These are phyloP conservation scores for Arxiozyma slooffiae DNA, from an alignment of 1,139 yeast genomes.

Conservation along the genomic window DNA sequence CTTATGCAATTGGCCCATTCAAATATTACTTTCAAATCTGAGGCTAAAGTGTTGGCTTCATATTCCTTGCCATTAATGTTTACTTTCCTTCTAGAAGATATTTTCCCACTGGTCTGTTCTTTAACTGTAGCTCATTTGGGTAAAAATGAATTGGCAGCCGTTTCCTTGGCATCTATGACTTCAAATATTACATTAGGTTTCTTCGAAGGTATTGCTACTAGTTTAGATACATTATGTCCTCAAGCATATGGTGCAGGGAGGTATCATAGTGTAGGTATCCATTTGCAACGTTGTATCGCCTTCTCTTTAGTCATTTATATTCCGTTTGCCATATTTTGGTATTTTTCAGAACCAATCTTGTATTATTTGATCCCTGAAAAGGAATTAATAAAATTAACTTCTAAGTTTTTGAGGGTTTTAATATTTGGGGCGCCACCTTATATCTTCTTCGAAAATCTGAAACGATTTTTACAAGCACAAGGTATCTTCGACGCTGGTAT, in stretches of 20 bases:
- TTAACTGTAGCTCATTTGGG: constrained; percentile 69
- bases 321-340: constrained; percentile 59
- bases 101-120: constrained; percentile 61
- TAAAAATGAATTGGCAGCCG: constrained; percentile 64
- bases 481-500: constrained; percentile 90
- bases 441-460: constrained; percentile 71
- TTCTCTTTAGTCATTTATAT: constrained; percentile 47
- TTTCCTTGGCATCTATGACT: constrained; percentile 80
- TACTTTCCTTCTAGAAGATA: constrained; percentile 62
- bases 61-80: constrained; percentile 57
- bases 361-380: constrained; percentile 40
- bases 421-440: constrained; percentile 78
- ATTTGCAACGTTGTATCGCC: constrained; percentile 53
- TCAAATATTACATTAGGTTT: constrained; percentile 75
- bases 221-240: constrained; percentile 80
- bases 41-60: constrained; percentile 40
- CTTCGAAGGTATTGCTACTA: constrained; percentile 81
- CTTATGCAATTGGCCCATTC: constrained; percentile 38
- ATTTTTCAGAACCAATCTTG: constrained; percentile 49
- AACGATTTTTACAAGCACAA: constrained; percentile 80
- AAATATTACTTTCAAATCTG: constrained; percentile 39
- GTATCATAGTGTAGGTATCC: constrained; percentile 48
- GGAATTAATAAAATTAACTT: constrained; percentile 55
- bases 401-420: constrained; percentile 53
- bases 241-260: constrained; percentile 72